Evolutionary conservation across 768 basidiomycete genomes (phyloP).

Genomic region (Tulasnella sp.): DNA sequence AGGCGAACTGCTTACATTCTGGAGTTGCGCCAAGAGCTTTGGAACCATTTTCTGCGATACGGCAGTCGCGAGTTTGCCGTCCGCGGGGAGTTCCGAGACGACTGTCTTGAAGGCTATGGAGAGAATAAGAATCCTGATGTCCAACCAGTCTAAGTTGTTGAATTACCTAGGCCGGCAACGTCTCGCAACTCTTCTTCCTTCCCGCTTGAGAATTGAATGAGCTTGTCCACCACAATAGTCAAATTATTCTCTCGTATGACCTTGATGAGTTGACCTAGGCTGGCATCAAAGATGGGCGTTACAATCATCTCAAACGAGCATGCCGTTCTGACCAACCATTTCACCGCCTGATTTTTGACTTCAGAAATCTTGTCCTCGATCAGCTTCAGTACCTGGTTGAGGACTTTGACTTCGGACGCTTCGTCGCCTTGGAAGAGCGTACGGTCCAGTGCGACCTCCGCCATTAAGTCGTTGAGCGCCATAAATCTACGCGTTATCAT

Average conservation of each 20-base stretch:
- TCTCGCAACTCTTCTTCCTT: constrained; percentile 90
- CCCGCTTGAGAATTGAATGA: constrained; percentile 75
- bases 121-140: not conserved
- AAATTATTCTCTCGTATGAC: constrained; percentile 74
- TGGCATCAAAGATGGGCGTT: constrained; percentile 26
- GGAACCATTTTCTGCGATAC: constrained; percentile 79
- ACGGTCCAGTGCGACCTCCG: constrained; percentile 73
- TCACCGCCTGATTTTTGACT: constrained; percentile 95
- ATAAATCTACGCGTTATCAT: constrained; percentile 55
- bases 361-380: constrained; percentile 95
- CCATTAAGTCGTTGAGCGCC: constrained; percentile 91
- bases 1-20: constrained; percentile 42
- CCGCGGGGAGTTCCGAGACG: constrained; percentile 76
- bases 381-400: constrained; percentile 72
- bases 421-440: constrained; percentile 76
- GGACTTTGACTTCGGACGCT: constrained; percentile 68
- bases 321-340: constrained; percentile 51
- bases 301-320: not conserved
- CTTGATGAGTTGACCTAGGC: constrained; percentile 84
- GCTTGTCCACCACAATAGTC: constrained; percentile 78
- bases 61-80: constrained; percentile 65
- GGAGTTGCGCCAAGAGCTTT: constrained; percentile 67
- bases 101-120: constrained; percentile 83
- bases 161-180: constrained; percentile 81
- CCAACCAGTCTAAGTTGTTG: not conserved